These are phyloP conservation scores for Mimosa pudica DNA, from an alignment of 306 rosid genomes.

Conservation along the genomic window DNA sequence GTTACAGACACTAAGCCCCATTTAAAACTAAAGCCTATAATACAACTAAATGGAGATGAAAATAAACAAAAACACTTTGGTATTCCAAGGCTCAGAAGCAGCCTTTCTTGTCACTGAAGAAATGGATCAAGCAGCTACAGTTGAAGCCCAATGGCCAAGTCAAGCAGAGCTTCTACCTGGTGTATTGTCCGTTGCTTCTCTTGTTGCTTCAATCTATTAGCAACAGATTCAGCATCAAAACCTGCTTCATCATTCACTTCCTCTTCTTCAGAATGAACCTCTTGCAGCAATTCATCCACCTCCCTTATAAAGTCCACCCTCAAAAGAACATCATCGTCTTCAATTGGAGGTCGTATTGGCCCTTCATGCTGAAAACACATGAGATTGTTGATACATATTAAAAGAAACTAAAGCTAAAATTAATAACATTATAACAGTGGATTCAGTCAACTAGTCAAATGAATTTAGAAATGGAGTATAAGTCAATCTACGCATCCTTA, in stretches of 20 bases:
- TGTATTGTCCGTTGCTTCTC: constrained; percentile 74
- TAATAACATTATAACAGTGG: neutral
- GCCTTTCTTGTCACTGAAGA: neutral
- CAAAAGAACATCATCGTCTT: constrained; percentile 65
- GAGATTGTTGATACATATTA: neutral
- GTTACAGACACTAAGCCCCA: constrained; percentile 26
- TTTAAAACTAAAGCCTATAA: constrained; percentile 1
- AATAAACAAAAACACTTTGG: constrained; percentile 20
- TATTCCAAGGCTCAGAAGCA: neutral
- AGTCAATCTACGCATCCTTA: neutral
- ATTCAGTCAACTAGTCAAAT: neutral
- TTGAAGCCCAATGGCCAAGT: constrained; percentile 68
- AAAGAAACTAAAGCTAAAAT: neutral
- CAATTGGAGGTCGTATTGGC: constrained; percentile 62
- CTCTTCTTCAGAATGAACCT: constrained; percentile 56
- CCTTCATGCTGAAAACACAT: constrained; percentile 66
- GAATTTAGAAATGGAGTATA: neutral
- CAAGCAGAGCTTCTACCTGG: constrained; percentile 76
- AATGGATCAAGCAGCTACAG: constrained; percentile 51
- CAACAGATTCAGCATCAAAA: constrained; percentile 81
- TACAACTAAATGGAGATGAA: constrained; percentile 15
- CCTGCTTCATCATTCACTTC: constrained; percentile 46
- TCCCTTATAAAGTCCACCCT: constrained; percentile 93
- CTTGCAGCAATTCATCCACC: constrained; percentile 81
- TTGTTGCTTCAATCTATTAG: constrained; percentile 78